These are phyloP conservation scores for Kodamaea lidongshanica DNA, from an alignment of 805 yeast genomes.

Conservation along the genomic window DNA sequence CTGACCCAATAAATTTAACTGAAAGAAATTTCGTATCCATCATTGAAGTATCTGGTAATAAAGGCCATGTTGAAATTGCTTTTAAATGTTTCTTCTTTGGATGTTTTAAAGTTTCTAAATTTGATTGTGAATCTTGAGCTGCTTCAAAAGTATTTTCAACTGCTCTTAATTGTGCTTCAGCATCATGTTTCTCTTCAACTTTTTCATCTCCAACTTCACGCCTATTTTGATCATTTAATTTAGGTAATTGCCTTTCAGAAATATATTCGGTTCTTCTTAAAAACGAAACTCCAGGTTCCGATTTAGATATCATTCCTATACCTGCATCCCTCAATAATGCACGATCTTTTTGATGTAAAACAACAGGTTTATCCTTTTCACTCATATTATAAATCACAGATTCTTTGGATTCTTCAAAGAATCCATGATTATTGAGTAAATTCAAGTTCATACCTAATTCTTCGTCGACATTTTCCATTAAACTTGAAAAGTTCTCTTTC, in stretches of 20 bases:
- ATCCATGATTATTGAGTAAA: constrained; percentile 56
- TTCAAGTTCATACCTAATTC: constrained; percentile 76
- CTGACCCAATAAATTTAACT: constrained; percentile 57
- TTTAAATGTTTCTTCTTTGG: constrained; percentile 69
- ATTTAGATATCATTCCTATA: constrained; percentile 37
- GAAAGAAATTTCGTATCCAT: constrained; percentile 71
- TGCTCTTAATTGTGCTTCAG: constrained; percentile 56
- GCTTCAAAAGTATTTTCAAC: constrained; percentile 76
- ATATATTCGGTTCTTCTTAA: constrained; percentile 93
- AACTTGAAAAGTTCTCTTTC: constrained; percentile 61
- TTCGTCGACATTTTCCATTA: constrained; percentile 51
- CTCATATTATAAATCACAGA: constrained; percentile 30
- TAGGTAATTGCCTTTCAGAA: constrained; percentile 47
- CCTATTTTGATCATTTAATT: constrained; percentile 14
- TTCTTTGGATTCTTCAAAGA: constrained; percentile 57
- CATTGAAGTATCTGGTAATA: constrained; percentile 87
- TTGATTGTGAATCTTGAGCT: constrained; percentile 43
- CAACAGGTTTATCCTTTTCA: constrained; percentile 23
- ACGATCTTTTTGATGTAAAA: constrained; percentile 73
- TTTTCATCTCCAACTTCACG: constrained; percentile 14
- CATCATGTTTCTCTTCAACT: constrained; percentile 32
- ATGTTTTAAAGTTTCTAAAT: constrained; percentile 49
- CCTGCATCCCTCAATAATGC: constrained; percentile 76
- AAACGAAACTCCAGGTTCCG: constrained; percentile 61
- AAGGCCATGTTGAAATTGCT: constrained; percentile 73